Conservation (phyloP, 345 rosid genomes). For the Erucastrum elatum region DNA sequence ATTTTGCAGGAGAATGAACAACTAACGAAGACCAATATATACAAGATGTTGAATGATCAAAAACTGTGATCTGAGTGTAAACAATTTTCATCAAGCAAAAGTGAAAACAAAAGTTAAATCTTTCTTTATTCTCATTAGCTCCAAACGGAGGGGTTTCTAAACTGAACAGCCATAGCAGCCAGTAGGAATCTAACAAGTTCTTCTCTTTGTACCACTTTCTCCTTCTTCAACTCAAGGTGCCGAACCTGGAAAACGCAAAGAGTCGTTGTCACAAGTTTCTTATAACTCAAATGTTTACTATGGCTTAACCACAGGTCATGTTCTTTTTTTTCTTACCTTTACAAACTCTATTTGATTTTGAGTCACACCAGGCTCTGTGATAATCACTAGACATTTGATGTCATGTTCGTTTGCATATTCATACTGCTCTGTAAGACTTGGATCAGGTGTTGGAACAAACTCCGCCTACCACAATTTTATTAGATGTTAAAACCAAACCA, state of each 20-base stretch:
- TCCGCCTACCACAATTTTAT: constrained; percentile 61
- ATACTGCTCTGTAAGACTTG: constrained; percentile 95
- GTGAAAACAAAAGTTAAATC: constrained; percentile 3
- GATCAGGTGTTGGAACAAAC: constrained; percentile 83
- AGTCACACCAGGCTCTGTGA: constrained; percentile 72
- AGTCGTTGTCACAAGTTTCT: not conserved
- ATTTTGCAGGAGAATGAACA: too few relatives aligned
- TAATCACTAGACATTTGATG: constrained; percentile 80
- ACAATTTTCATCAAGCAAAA: not conserved
- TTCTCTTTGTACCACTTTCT: constrained; percentile 72
- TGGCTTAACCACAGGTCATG: too few relatives aligned
- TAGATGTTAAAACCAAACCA: constrained; percentile 24
- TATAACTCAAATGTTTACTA: too few relatives aligned
- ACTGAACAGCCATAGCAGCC: constrained; percentile 74
- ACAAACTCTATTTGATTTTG: constrained; percentile 56
- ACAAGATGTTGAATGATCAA: not conserved
- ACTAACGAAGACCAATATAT: too few relatives aligned
- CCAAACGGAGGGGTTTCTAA: constrained; percentile 76
- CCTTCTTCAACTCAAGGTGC: constrained; percentile 78
- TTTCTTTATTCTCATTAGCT: constrained; percentile 38
- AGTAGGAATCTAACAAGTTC: constrained; percentile 64
- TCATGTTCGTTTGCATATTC: constrained; percentile 94
- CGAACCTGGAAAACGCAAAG: constrained; percentile 54
- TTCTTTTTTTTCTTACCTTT: too few relatives aligned
- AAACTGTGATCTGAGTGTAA: not conserved